Evolutionary conservation across 768 basidiomycete species (phyloP), one percentile per base, ranked within the genome.

Genomic region (Suillus subaureus): DNA sequence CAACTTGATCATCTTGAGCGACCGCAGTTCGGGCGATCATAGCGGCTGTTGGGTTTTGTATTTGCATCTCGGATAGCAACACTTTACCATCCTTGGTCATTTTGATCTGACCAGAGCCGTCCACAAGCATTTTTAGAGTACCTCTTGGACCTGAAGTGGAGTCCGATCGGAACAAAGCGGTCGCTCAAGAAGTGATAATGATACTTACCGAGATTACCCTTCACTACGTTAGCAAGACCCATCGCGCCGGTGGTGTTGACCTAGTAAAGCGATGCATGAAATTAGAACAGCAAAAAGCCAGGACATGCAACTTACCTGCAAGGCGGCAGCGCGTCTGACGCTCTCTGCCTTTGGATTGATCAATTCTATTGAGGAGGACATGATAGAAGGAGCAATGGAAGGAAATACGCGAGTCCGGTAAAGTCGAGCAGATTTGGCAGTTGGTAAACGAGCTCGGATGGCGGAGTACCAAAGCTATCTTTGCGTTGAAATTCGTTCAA

Each of bases 1-100:
- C 97, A 52, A 97, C 96, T 84, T 98, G 96, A 74, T 99, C 97
- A 71, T 99, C 97, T 77, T 99, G 97, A 4, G 97, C 97, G 28
- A 98, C 97, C 16, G 97, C 97, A 51, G 97, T 98, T 61, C 96
- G 89, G 55, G 97, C 97, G 74, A 99, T 95, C 94, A 99, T 97
- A 39, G 97, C 96, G 21, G 97, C 97, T 4, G 97, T 99, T 37
- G 97, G 97, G 77, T 99, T 99, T 80, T 94, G 92, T 71, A 99
- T 99, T 81, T 99, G 97, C 97, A 99, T 99, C 82, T 99, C 97
- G 49, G 96, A 97, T 65, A 99, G 84, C 64, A 99, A 81, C 49
- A 98, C 97, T 81, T 99, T 99, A 68, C 97, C 97, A 74, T 99
- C 97, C 84, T 99, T 99, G 69, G 97, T 99, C 93, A 99, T 96